Evolutionary conservation across 306 rosid genomes (phyloP).

Genomic region (Acacia confusa): DNA sequence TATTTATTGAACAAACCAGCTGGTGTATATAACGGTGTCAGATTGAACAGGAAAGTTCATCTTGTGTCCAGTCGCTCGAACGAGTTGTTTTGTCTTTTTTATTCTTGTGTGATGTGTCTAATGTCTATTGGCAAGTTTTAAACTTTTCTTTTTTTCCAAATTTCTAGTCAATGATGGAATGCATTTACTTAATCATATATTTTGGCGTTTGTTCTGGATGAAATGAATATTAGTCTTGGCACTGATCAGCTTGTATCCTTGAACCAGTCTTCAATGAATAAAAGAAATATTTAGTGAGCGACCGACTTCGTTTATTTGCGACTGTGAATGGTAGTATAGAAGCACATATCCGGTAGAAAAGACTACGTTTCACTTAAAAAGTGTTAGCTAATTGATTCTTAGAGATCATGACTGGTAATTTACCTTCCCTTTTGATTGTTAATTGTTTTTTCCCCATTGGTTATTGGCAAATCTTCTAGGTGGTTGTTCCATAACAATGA

Average conservation of each 20-base stretch:
- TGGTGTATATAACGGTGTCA: conserved; percentile 55
- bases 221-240: neutral
- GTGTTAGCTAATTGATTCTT: too few relatives aligned
- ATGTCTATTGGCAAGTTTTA: neutral
- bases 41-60: conserved; percentile 32
- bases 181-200: conserved; percentile 15
- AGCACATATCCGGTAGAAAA: neutral
- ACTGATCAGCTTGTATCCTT: neutral
- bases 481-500: too few relatives aligned
- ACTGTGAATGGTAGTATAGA: neutral
- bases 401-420: neutral
- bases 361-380: neutral
- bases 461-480: too few relatives aligned
- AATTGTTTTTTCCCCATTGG: neutral
- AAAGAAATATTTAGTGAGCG: neutral
- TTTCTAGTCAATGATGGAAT: conserved; percentile 1
- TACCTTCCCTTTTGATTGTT: neutral
- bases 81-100: neutral
- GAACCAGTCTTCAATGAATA: neutral
- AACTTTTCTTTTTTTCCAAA: conserved; percentile 3
- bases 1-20: conserved; percentile 46
- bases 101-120: neutral
- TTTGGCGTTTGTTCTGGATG: conserved; percentile 4
- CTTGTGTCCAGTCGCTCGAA: conserved; percentile 9
- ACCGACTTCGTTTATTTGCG: neutral